A percentile compares a stretch with the other conserved stretches of the same genome.
Evolutionary conservation across 495 filamentous ascomycete species (phyloP).

Genomic region (Penicillium parvum): DNA sequence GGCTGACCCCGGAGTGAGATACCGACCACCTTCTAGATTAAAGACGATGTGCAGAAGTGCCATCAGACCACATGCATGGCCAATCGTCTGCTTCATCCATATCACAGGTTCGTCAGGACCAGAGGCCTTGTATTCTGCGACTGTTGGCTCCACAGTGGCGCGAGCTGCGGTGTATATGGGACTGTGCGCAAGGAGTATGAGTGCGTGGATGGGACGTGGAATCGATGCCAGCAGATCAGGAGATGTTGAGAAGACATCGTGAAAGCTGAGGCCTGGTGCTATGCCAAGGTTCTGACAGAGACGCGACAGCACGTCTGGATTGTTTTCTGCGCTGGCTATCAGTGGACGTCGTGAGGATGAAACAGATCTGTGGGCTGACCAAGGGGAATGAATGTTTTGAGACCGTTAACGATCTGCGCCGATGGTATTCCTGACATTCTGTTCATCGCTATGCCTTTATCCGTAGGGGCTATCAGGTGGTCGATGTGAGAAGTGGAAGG

Average conservation of each 20-base stretch:
- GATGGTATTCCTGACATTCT: conserved; percentile 32
- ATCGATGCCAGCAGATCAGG: conserved; percentile 52
- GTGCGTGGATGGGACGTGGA: conserved; percentile 53
- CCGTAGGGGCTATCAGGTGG: too few relatives aligned
- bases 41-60: conserved; percentile 55
- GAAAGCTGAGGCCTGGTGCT: conserved; percentile 47
- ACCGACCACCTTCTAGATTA: conserved; percentile 44
- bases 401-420: conserved; percentile 29
- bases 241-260: conserved; percentile 55
- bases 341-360: not conserved
- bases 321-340: conserved; percentile 48
- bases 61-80: conserved; percentile 62
- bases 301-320: conserved; percentile 53
- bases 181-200: conserved; percentile 52
- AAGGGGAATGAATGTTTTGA: conserved; percentile 38
- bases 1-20: conserved; percentile 31
- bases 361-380: conserved; percentile 18
- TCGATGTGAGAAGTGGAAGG: too few relatives aligned
- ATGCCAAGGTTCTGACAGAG: conserved; percentile 54
- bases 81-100: conserved; percentile 64
- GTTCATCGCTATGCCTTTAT: too few relatives aligned
- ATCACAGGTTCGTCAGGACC: conserved; percentile 52
- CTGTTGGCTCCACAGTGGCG: conserved; percentile 23
- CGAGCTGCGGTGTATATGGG: conserved; percentile 41
- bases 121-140: conserved; percentile 44